These are phyloP conservation scores for Lagenidium giganteum DNA, from an alignment of 352 stramenopile genomes.

Conservation along the genomic window DNA sequence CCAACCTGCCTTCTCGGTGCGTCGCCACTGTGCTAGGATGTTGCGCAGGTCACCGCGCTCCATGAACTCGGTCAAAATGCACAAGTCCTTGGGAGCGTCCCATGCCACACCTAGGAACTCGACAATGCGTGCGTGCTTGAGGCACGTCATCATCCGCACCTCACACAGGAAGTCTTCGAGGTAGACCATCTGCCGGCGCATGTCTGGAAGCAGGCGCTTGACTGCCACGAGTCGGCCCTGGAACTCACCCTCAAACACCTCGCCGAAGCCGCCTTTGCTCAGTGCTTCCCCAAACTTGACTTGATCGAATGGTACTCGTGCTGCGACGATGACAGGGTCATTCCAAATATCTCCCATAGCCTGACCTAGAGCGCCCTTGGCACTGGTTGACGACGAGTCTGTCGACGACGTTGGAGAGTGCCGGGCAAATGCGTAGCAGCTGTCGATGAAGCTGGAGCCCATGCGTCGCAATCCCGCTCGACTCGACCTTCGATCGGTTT, in stretches of 20 bases:
- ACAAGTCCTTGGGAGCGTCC: slow-evolving; percentile 26
- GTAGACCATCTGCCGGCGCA: slow-evolving; percentile 26
- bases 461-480: background rate
- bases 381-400: too few species aligned
- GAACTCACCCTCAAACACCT: slow-evolving; percentile 38
- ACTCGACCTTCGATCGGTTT: background rate
- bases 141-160: slow-evolving; percentile 30
- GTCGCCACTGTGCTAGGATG: slow-evolving; percentile 16
- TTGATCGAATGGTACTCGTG: slow-evolving; percentile 40
- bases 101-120: slow-evolving; percentile 34
- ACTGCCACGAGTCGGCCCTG: slow-evolving; percentile 32
- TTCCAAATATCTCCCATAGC: slow-evolving; percentile 30
- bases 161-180: slow-evolving; percentile 53
- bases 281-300: slow-evolving; percentile 25
- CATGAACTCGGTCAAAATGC: slow-evolving; percentile 32
- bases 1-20: slow-evolving; percentile 7
- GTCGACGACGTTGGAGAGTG: background rate
- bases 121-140: slow-evolving; percentile 37
- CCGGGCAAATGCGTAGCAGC: background rate
- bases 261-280: slow-evolving; percentile 40
- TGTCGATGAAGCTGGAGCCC: background rate
- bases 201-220: slow-evolving; percentile 39
- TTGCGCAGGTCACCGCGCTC: slow-evolving; percentile 25
- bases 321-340: slow-evolving; percentile 37
- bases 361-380: too few species aligned